phyloP scores from a whole-genome alignment of 2,329 filamentous ascomycete genomes.

The Pseudocercospora cruenta region DNA sequence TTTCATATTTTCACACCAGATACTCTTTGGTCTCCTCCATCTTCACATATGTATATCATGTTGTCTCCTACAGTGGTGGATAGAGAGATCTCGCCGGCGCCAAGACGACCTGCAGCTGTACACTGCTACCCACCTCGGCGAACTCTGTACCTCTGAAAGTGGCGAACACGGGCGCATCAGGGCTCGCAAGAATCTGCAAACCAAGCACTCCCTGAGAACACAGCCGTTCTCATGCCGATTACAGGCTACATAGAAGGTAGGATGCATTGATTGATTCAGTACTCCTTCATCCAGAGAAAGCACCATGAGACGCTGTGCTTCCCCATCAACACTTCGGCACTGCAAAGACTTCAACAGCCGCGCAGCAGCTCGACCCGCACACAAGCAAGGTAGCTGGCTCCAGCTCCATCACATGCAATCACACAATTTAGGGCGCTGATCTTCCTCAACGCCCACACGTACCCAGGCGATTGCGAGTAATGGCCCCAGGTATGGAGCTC shows the following conservation, averaged over 20 bases:
- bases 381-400: background rate
- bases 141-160: conserved; percentile 11
- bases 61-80: background rate
- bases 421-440: conserved; percentile 4
- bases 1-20: background rate
- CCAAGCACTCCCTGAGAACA: background rate
- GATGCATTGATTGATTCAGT: background rate
- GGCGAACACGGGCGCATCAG: conserved; percentile 1
- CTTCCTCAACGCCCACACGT: conserved; percentile 5
- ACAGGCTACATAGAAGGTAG: background rate
- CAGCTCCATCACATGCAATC: conserved; percentile 5
- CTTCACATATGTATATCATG: background rate
- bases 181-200: background rate
- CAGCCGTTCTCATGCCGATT: background rate
- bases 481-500: conserved; percentile 7
- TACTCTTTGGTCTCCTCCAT: background rate
- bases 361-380: conserved; percentile 5
- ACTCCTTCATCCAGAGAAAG: background rate
- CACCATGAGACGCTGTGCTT: conserved; percentile 1
- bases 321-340: conserved; percentile 5
- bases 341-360: conserved; percentile 7
- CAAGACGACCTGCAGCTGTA: conserved; percentile 6
- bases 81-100: background rate
- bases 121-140: conserved; percentile 9
- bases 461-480: conserved; percentile 8